Evolutionary conservation across 2,329 filamentous ascomycete species (phyloP).

Genomic region (Plenodomus tracheiphilus): DNA sequence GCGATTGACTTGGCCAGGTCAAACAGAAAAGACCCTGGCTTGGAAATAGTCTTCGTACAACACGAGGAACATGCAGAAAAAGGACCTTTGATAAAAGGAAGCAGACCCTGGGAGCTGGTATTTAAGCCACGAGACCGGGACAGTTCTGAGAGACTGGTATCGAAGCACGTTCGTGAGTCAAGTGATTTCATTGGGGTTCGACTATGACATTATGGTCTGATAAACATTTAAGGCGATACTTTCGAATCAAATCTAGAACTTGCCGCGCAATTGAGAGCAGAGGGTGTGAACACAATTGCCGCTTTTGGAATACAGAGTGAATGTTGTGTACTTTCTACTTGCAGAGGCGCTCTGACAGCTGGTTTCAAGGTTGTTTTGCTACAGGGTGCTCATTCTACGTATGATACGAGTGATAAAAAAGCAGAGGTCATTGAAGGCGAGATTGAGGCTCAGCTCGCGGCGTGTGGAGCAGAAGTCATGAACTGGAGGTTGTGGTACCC

Average conservation of each 20-base stretch:
- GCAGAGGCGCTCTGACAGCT: conserved; percentile 5
- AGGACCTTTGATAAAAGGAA: conserved; percentile 7
- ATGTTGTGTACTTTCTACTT: conserved; percentile 16
- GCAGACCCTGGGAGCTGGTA: conserved; percentile 6
- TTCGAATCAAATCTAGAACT: conserved; percentile 9
- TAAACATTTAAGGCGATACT: conserved; percentile 5
- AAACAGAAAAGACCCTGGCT: background rate
- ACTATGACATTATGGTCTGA: too few relatives aligned
- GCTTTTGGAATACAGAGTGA: conserved; percentile 17
- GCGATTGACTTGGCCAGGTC: conserved; percentile 1
- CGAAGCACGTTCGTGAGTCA: conserved; percentile 8
- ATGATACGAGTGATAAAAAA: conserved; percentile 1
- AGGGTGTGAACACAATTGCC: conserved; percentile 6
- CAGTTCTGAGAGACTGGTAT: conserved; percentile 2
- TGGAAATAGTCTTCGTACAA: conserved; percentile 12
- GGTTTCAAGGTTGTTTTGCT: conserved; percentile 2
- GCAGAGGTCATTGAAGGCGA: conserved; percentile 6
- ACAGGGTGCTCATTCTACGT: conserved; percentile 10
- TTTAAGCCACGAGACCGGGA: conserved; percentile 8
- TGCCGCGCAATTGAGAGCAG: background rate
- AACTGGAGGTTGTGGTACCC: too few relatives aligned
- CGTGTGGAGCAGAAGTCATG: background rate
- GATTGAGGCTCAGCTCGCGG: conserved; percentile 2
- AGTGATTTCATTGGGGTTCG: too few relatives aligned
- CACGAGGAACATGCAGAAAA: conserved; percentile 10